These are phyloP conservation scores for Phaseolus coccineus DNA, from an alignment of 331 rosid species.

Conservation along the genomic window DNA sequence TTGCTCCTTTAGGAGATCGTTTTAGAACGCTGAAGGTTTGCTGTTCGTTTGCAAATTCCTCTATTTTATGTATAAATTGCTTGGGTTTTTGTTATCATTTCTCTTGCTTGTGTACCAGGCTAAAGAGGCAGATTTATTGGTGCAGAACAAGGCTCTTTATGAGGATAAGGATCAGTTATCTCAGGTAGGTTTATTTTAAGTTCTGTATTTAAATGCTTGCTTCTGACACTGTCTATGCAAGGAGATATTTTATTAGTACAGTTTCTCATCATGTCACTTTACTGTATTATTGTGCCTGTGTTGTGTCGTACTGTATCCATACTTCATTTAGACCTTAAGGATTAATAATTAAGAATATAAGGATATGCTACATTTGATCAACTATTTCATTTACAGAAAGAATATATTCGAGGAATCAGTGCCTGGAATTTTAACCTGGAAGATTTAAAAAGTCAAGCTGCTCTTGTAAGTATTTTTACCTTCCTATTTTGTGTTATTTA, in stretches of 20 bases:
- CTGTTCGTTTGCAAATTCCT: slow-evolving; percentile 42
- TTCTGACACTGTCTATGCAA: slow-evolving; percentile 28
- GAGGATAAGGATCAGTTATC: slow-evolving; percentile 94
- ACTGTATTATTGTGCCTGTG: not conserved
- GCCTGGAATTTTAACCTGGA: slow-evolving; percentile 99
- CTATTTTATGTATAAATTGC: slow-evolving; percentile 25
- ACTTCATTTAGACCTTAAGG: slow-evolving; percentile 4
- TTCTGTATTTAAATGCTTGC: slow-evolving; percentile 30
- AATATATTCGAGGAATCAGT: slow-evolving; percentile 96
- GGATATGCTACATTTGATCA: slow-evolving; percentile 25
- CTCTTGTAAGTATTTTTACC: slow-evolving; percentile 74
- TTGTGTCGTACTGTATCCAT: not conserved
- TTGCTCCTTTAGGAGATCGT: slow-evolving; percentile 91
- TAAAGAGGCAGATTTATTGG: slow-evolving; percentile 89
- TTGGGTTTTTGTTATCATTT: slow-evolving; percentile 27
- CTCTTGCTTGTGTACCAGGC: slow-evolving; percentile 58
- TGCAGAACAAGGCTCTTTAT: slow-evolving; percentile 84
- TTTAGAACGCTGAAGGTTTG: slow-evolving; percentile 84
- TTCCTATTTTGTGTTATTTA: slow-evolving; percentile 39
- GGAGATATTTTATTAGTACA: slow-evolving; percentile 29
- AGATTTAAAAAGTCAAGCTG: slow-evolving; percentile 94
- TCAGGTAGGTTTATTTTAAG: slow-evolving; percentile 61
- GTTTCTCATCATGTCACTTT: slow-evolving; percentile 25
- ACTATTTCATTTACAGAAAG: slow-evolving; percentile 70
- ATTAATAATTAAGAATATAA: slow-evolving; percentile 3